phyloP scores from a whole-genome alignment of 371 early-diverging fungal species.

The Rhizopus arrhizus region DNA sequence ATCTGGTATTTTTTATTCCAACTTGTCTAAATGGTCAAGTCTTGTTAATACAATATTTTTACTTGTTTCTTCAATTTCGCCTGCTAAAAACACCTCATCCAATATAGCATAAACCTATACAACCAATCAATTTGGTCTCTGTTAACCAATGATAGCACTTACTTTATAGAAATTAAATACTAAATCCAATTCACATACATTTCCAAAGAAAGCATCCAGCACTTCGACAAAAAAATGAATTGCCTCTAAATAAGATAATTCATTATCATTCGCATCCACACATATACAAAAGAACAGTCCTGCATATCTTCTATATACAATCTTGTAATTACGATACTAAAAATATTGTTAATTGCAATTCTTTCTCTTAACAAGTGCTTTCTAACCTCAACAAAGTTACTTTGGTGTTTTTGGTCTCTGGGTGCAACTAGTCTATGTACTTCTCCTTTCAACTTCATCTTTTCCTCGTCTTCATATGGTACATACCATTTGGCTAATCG shows the following conservation, averaged over 20 bases:
- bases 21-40: slow-evolving; percentile 77
- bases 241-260: slow-evolving; percentile 90
- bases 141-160: slow-evolving; percentile 5
- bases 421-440: slow-evolving; percentile 94
- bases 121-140: background rate
- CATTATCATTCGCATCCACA: slow-evolving; percentile 96
- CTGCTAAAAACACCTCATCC: slow-evolving; percentile 96
- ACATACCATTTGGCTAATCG: slow-evolving; percentile 96
- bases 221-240: slow-evolving; percentile 99
- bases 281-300: slow-evolving; percentile 97
- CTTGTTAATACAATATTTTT: slow-evolving; percentile 75
- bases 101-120: slow-evolving; percentile 90
- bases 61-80: slow-evolving; percentile 96
- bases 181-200: slow-evolving; percentile 96
- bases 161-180: slow-evolving; percentile 97
- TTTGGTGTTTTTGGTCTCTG: slow-evolving; percentile 95
- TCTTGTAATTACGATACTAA: slow-evolving; percentile 90
- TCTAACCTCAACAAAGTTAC: slow-evolving; percentile 93
- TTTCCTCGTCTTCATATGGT: slow-evolving; percentile 91
- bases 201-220: slow-evolving; percentile 95
- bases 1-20: slow-evolving; percentile 49
- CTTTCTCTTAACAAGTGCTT: background rate
- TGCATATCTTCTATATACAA: slow-evolving; percentile 96
- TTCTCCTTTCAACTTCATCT: slow-evolving; percentile 89
- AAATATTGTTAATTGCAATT: background rate